A percentile compares a stretch with the other conserved stretches of the same genome.
Conservation (phyloP, 352 stramenopile species). For the Globisporangium yorkense region DNA sequence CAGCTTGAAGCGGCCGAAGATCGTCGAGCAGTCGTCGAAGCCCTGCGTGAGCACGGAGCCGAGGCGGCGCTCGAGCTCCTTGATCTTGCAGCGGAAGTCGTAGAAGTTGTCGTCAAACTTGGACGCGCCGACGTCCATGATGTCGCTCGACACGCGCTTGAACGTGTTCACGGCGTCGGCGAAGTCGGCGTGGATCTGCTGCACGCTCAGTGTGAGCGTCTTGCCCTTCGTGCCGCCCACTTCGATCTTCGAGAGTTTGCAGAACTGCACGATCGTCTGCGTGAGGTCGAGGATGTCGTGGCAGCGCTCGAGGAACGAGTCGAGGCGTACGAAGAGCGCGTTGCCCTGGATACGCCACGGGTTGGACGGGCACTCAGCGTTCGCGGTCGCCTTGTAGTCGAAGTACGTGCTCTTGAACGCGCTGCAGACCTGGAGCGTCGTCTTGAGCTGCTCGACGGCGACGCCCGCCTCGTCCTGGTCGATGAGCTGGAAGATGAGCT, state of each 20-base stretch:
- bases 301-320: conserved; percentile 96
- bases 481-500: conserved; percentile 96
- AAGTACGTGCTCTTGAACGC: conserved; percentile 98
- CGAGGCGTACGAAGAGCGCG: conserved; percentile 95
- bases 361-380: conserved; percentile 96
- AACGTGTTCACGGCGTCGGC: conserved; percentile 91
- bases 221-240: conserved; percentile 97
- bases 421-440: conserved; percentile 90
- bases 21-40: conserved; percentile 97
- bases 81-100: conserved; percentile 96
- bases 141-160: conserved; percentile 95
- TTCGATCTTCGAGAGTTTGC: conserved; percentile 96
- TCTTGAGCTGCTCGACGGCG: conserved; percentile 94
- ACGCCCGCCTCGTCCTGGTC: conserved; percentile 94
- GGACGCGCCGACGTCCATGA: conserved; percentile 96
- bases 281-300: conserved; percentile 97
- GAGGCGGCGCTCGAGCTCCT: conserved; percentile 96
- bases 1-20: conserved; percentile 97
- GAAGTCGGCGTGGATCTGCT: conserved; percentile 97
- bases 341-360: conserved; percentile 98
- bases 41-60: conserved; percentile 95
- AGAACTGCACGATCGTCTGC: conserved; percentile 98
- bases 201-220: conserved; percentile 89
- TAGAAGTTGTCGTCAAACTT: conserved; percentile 99
- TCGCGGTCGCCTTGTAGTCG: conserved; percentile 96